phyloP scores from a whole-genome alignment of 2,329 filamentous ascomycete genomes.

The Fonsecaea monophora region DNA sequence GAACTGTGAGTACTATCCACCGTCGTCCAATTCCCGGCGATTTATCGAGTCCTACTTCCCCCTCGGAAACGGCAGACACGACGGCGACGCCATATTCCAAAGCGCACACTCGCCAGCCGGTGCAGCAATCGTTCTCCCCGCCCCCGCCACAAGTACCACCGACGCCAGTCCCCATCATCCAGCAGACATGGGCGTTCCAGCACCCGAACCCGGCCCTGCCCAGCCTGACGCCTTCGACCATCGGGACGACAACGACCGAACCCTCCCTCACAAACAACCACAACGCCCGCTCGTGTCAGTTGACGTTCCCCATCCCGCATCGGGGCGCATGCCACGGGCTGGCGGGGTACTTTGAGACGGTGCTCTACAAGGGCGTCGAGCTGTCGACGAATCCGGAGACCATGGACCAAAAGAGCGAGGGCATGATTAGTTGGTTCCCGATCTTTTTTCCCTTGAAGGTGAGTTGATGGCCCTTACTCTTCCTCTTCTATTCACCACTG shows the following conservation, averaged over 20 bases:
- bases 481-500: too few relatives aligned
- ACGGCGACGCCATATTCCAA: conserved; percentile 22
- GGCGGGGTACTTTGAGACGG: conserved; percentile 94
- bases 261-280: conserved; percentile 71
- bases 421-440: conserved; percentile 99
- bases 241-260: conserved; percentile 38
- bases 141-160: conserved; percentile 37
- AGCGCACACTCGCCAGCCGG: conserved; percentile 33
- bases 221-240: conserved; percentile 47
- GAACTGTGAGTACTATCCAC: background rate
- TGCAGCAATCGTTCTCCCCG: conserved; percentile 28
- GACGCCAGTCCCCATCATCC: conserved; percentile 47
- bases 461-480: conserved; percentile 8
- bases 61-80: conserved; percentile 18
- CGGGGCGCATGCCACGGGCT: conserved; percentile 88
- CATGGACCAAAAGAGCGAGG: conserved; percentile 89
- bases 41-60: conserved; percentile 9
- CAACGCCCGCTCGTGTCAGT: conserved; percentile 79
- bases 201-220: conserved; percentile 43
- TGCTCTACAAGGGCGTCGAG: conserved; percentile 70
- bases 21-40: conserved; percentile 13
- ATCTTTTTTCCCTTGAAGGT: conserved; percentile 98
- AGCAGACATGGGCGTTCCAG: conserved; percentile 55
- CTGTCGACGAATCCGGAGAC: conserved; percentile 90
- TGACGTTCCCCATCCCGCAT: conserved; percentile 78